A percentile compares a stretch with the other conserved stretches of the same genome.
These are phyloP conservation scores for Pythium dissotocum DNA, from an alignment of 352 stramenopile genomes.

Conservation along the genomic window DNA sequence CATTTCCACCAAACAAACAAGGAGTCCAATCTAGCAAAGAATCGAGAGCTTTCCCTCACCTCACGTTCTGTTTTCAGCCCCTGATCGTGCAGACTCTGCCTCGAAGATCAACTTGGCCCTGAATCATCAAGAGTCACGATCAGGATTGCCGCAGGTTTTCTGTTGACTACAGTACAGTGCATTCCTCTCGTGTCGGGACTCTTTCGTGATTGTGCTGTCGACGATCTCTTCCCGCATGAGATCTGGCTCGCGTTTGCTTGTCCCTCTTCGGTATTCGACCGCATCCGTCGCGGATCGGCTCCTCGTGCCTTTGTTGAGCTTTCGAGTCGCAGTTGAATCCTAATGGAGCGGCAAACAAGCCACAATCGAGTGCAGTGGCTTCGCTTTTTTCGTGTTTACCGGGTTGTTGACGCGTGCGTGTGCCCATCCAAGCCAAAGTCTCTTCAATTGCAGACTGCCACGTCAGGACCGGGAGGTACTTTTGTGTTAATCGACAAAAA, in stretches of 20 bases:
- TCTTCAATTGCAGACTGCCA: constrained; percentile 13
- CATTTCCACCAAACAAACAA: too few relatives aligned
- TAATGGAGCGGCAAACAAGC: neutral
- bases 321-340: neutral
- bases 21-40: too few relatives aligned
- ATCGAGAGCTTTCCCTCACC: too few relatives aligned
- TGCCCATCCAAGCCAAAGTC: constrained; percentile 11
- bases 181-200: too few relatives aligned
- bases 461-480: constrained; percentile 25
- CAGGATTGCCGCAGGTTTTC: too few relatives aligned
- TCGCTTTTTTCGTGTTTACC: constrained; percentile 4
- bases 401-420: constrained; percentile 32
- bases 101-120: too few relatives aligned
- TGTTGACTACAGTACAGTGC: too few relatives aligned
- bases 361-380: neutral
- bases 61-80: too few relatives aligned
- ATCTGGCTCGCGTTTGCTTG: constrained; percentile 46
- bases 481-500: constrained; percentile 14
- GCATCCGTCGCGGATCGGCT: neutral
- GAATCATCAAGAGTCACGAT: too few relatives aligned
- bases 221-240: constrained; percentile 21
- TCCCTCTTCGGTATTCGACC: constrained; percentile 14
- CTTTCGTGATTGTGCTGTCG: too few relatives aligned
- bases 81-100: too few relatives aligned
- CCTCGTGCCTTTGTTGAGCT: neutral